A percentile compares a stretch with the other conserved stretches of the same genome.
Conservation (phyloP, 768 basidiomycete species). For the Agaricus subrufescens region DNA sequence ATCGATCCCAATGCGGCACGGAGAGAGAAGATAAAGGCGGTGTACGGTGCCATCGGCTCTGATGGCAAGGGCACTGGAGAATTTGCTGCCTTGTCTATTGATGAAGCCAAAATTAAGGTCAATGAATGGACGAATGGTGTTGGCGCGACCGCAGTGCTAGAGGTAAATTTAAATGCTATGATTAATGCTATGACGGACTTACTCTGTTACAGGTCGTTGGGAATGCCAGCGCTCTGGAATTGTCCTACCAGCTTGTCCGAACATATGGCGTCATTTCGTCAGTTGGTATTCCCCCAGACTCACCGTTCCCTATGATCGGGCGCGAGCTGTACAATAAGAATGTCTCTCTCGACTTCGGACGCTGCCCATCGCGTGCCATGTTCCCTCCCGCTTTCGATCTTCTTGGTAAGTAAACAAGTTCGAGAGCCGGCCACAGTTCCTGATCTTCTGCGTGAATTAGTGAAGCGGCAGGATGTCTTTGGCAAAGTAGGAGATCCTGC, state of each 20-base stretch:
- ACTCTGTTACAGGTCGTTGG: slow-evolving; percentile 55
- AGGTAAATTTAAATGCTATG: slow-evolving; percentile 36
- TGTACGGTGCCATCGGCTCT: slow-evolving; percentile 46
- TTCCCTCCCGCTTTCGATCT: slow-evolving; percentile 69
- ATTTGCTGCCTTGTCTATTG: slow-evolving; percentile 47
- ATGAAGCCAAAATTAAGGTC: slow-evolving; percentile 46
- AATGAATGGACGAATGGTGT: slow-evolving; percentile 48
- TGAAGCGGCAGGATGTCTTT: slow-evolving; percentile 69
- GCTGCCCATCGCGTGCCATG: slow-evolving; percentile 77
- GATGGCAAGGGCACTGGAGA: slow-evolving; percentile 41
- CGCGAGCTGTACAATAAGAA: slow-evolving; percentile 70
- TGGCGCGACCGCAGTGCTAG: slow-evolving; percentile 63
- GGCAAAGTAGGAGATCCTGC: slow-evolving; percentile 59
- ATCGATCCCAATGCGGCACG: slow-evolving; percentile 58
- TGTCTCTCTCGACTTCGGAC: slow-evolving; percentile 74
- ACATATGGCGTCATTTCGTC: slow-evolving; percentile 74
- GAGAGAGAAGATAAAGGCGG: slow-evolving; percentile 53
- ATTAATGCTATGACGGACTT: background rate
- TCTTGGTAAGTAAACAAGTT: slow-evolving; percentile 31
- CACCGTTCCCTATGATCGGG: slow-evolving; percentile 50
- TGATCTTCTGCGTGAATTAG: slow-evolving; percentile 17
- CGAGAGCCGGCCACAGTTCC: background rate
- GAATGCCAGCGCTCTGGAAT: slow-evolving; percentile 53
- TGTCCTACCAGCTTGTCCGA: slow-evolving; percentile 67
- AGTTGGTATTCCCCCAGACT: slow-evolving; percentile 65